phyloP scores from a whole-genome alignment of 331 rosid genomes.

The Rosa hybrid region DNA sequence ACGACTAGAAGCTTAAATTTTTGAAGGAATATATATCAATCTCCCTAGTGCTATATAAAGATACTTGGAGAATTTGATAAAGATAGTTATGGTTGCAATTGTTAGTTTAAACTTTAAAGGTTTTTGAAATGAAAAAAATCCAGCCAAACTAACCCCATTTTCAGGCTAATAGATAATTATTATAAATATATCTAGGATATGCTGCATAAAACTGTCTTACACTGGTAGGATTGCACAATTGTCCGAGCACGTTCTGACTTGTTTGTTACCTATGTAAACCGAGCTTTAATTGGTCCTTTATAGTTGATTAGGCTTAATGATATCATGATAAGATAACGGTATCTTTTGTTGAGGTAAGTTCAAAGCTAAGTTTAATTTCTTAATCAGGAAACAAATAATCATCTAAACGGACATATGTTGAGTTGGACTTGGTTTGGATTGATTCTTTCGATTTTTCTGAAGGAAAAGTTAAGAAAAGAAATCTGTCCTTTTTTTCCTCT shows the following conservation, averaged over 20 bases:
- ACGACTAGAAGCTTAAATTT: neutral
- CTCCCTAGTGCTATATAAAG: neutral
- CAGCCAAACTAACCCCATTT: neutral
- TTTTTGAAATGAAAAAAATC: neutral
- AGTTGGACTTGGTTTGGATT: neutral
- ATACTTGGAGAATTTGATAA: neutral
- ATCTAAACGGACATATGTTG: neutral
- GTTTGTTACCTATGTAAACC: neutral
- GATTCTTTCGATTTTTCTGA: neutral
- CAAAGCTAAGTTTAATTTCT: neutral
- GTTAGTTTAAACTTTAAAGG: neutral
- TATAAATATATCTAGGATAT: neutral
- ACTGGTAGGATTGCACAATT: neutral
- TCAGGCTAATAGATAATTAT: neutral
- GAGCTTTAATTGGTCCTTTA: neutral
- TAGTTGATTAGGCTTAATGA: neutral
- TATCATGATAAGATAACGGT: neutral
- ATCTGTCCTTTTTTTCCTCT: no score
- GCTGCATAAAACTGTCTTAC: neutral
- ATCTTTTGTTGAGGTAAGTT: neutral
- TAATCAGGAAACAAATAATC: neutral
- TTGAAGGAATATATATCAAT: constrained; percentile 1
- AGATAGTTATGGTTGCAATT: neutral
- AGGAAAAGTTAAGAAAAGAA: no score
- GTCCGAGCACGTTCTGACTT: neutral